phyloP scores from a whole-genome alignment of 2,329 filamentous ascomycete species.

The Microdochium bolleyi region DNA sequence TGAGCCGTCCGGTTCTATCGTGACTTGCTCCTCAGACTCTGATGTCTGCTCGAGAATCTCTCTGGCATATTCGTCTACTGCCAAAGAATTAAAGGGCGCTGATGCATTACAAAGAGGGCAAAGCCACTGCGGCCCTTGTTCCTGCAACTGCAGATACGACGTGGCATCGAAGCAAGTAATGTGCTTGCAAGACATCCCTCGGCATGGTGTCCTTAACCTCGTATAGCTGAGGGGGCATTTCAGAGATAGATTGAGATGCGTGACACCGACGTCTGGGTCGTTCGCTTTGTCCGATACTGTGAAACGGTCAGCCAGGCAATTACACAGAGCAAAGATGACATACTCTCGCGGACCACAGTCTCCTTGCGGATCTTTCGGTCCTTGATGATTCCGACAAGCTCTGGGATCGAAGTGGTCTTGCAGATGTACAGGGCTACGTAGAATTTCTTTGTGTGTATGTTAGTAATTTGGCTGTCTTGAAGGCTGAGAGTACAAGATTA shows the following conservation, averaged over 20 bases:
- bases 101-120: conserved; percentile 88
- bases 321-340: conserved; percentile 20
- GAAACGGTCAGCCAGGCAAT: conserved; percentile 10
- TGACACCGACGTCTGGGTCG: conserved; percentile 84
- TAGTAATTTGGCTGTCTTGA: too few species aligned
- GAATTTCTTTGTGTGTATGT: conserved; percentile 49
- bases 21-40: conserved; percentile 70
- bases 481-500: conserved; percentile 27
- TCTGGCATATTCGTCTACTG: conserved; percentile 82
- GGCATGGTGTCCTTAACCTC: conserved; percentile 71
- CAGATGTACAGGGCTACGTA: conserved; percentile 71
- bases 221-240: conserved; percentile 89
- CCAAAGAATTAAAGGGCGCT: conserved; percentile 72
- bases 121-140: conserved; percentile 94
- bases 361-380: conserved; percentile 71
- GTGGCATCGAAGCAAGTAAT: conserved; percentile 92
- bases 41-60: conserved; percentile 75
- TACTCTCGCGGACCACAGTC: conserved; percentile 78
- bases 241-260: conserved; percentile 79
- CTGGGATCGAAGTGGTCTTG: conserved; percentile 60
- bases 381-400: conserved; percentile 60
- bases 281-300: conserved; percentile 72
- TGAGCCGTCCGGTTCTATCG: conserved; percentile 76
- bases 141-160: conserved; percentile 87
- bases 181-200: conserved; percentile 74